Conservation (phyloP, 2,329 filamentous ascomycete species). For the Fusarium sp. region DNA sequence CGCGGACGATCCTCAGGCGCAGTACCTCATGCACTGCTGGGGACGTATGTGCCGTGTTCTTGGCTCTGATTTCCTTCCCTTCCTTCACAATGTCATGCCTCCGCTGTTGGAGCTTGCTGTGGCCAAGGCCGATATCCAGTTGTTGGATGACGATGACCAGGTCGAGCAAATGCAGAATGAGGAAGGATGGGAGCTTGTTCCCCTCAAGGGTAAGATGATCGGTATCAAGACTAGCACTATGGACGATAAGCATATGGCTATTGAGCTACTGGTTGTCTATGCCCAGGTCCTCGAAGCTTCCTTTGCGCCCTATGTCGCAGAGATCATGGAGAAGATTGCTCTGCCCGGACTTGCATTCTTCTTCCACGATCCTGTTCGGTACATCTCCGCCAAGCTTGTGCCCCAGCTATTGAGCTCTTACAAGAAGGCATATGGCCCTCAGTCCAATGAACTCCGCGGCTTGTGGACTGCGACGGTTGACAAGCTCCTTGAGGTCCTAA, state of each 20-base stretch:
- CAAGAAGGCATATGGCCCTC: constrained; percentile 89
- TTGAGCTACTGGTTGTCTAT: constrained; percentile 97
- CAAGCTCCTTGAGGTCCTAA: constrained; percentile 93
- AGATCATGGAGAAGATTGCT: constrained; percentile 97
- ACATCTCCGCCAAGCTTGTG: constrained; percentile 94
- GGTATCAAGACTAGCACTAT: constrained; percentile 97
- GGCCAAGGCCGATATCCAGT: constrained; percentile 96
- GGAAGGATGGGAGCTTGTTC: constrained; percentile 97
- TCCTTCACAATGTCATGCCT: constrained; percentile 93
- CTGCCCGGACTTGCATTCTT: constrained; percentile 96
- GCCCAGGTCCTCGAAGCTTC: constrained; percentile 93
- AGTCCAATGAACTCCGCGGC: constrained; percentile 82
- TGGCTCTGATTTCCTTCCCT: constrained; percentile 90
- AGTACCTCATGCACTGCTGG: constrained; percentile 99
- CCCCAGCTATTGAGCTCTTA: constrained; percentile 94
- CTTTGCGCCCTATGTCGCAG: constrained; percentile 91
- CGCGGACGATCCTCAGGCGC: constrained; percentile 93
- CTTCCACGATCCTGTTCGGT: constrained; percentile 97
- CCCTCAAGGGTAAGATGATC: constrained; percentile 97
- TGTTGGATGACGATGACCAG: constrained; percentile 95
- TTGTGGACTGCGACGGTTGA: constrained; percentile 90
- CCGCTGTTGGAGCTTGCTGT: constrained; percentile 91
- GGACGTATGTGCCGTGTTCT: constrained; percentile 98
- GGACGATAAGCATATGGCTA: constrained; percentile 99
- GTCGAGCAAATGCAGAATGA: constrained; percentile 93